A percentile compares a stretch with the other conserved stretches of the same genome.
Evolutionary conservation across 1,139 yeast species (phyloP).

Genomic region (Meyerozyma smithsonii): DNA sequence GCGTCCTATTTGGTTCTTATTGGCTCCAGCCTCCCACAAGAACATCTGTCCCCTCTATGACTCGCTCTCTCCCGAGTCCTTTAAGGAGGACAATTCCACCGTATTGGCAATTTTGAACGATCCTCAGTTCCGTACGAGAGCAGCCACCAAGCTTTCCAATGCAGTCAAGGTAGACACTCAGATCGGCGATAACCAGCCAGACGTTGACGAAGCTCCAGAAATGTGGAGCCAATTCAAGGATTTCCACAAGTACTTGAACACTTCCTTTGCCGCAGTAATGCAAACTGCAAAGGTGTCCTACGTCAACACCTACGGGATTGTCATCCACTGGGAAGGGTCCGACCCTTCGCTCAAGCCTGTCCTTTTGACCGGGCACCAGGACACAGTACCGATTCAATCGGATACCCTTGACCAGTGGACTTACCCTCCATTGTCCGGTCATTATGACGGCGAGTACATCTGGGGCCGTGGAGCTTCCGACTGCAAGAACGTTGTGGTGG

Average conservation of each 20-base stretch:
- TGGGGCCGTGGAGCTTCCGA: conserved; percentile 69
- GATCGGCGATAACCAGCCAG: conserved; percentile 1
- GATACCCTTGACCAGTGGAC: conserved; percentile 7
- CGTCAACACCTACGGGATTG: conserved; percentile 63
- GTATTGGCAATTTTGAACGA: conserved; percentile 15
- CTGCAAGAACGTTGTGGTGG: conserved; percentile 55
- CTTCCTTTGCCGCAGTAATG: conserved; percentile 58
- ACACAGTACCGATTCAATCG: conserved; percentile 10
- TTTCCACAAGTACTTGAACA: conserved; percentile 53
- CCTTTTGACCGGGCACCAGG: conserved; percentile 10
- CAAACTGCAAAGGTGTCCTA: conserved; percentile 43
- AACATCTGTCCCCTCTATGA: conserved; percentile 28
- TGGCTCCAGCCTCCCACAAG: conserved; percentile 4
- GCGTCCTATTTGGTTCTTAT: conserved; percentile 18
- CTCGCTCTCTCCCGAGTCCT: conserved; percentile 27
- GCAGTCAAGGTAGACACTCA: conserved; percentile 12
- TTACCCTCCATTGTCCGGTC: conserved; percentile 8
- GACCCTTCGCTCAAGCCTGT: conserved; percentile 26
- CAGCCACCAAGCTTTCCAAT: conserved; percentile 8
- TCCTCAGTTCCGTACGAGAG: conserved; percentile 4
- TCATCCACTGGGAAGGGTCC: conserved; percentile 64
- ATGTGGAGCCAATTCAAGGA: conserved; percentile 40
- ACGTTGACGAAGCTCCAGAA: conserved; percentile 30
- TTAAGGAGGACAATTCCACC: conserved; percentile 29
- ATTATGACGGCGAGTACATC: conserved; percentile 21